A percentile compares a stretch with the other conserved stretches of the same genome.
Conservation (phyloP, 2,329 filamentous ascomycete species). For the Coniochaeta sp. region DNA sequence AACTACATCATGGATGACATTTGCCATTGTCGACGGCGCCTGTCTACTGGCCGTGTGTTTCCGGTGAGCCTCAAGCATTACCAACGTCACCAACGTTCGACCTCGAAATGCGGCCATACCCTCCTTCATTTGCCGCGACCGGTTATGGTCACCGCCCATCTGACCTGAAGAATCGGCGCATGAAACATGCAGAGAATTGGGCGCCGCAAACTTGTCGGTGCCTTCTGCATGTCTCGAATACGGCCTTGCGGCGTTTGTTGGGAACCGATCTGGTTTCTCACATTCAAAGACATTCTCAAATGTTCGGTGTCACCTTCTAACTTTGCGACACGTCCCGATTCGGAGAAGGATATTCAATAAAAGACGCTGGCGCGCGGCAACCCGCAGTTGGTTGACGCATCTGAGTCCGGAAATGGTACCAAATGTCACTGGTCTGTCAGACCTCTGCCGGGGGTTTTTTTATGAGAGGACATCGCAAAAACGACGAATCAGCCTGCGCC, state of each 20-base stretch:
- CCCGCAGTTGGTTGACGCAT: neutral
- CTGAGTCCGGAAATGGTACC: neutral
- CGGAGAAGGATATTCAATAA: neutral
- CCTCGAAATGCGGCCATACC: neutral
- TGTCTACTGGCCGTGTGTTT: neutral
- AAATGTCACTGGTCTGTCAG: neutral
- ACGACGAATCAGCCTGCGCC: neutral
- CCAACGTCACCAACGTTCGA: neutral
- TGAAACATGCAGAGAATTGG: neutral
- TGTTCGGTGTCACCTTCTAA: neutral
- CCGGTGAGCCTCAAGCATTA: too few relatives aligned
- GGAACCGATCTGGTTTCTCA: neutral
- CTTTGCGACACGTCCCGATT: neutral
- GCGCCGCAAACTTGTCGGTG: neutral
- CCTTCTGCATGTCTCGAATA: neutral
- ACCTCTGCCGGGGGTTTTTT: neutral
- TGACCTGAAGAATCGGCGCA: neutral
- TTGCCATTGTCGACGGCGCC: neutral
- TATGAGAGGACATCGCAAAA: neutral
- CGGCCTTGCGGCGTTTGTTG: neutral
- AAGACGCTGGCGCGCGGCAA: neutral
- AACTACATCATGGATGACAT: neutral
- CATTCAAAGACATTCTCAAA: neutral
- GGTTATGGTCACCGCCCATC: neutral
- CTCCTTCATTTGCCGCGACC: neutral